Base-by-base conservation (phyloP, 306 rosid genomes). In the Vigna hirtella region DNA sequence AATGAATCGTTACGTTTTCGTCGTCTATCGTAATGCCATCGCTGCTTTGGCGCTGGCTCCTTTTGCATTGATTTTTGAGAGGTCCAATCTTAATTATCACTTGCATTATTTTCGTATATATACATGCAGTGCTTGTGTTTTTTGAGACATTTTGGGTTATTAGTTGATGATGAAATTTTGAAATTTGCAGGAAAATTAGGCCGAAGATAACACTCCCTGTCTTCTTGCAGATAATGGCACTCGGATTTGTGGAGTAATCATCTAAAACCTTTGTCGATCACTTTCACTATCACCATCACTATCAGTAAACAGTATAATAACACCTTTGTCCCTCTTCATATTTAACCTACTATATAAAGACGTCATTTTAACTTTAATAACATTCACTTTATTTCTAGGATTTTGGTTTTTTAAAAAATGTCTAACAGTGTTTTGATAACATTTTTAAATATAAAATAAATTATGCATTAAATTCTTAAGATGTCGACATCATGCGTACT, bases 201-300 rank as follows among this genome's bases (percentile, higher is more conserved):
- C 91, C 94, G 30, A 89, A 91, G 87, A 88, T 91, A 89, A 89
- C 94, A 30, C 56, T 87, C 62, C 38, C 81, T 11, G 70, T 88
- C 66, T 84, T 91, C 69, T 13, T 89, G 12, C 88, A 81, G 78
- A 89, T 89, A 74, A 50, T 85, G 89, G 88, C 47, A 2, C 89
- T 91, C 1, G 95, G 85, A 38, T 86, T 91, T 82, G 77, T 91
- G 57, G 97, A 93, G 92, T 93, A 91, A 83, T 50, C 4, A 85
- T 76, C 64, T 70, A 20, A 68, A 50, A 59, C 68, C 17, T n/a
- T 53, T 51, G 11, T 2, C n/a, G 40, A 9, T 38, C 18, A 1
- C 56, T 16, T 4, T 38, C 18, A 1, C 56, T 16, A 8, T 52
- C 24, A n/a, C 22, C 22, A 9, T 38, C 18, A 1, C 56, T 16